Evolutionary conservation across 352 stramenopile species (phyloP).

Genomic region (Chrysophaeum taylorii): DNA sequence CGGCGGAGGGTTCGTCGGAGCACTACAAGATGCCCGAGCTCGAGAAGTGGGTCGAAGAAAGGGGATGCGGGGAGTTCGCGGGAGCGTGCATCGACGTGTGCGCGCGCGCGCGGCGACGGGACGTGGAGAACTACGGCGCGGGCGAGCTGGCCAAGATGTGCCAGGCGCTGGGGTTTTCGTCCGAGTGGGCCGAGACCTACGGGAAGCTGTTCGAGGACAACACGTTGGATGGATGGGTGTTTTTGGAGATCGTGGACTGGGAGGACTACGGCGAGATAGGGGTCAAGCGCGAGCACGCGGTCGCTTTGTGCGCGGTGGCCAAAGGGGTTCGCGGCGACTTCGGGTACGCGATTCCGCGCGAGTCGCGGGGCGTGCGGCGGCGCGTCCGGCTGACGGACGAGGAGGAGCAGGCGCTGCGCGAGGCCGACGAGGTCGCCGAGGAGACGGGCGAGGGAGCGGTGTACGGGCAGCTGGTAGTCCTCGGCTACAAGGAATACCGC

Average conservation of each 20-base stretch:
- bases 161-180: slow-evolving; percentile 7
- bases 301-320: slow-evolving; percentile 4
- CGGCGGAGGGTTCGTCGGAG: too few species aligned
- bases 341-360: neutral
- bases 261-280: slow-evolving; percentile 17
- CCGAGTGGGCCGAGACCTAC: slow-evolving; percentile 9
- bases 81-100: neutral
- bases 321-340: slow-evolving; percentile 9
- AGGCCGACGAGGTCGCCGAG: slow-evolving; percentile 3
- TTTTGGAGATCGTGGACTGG: slow-evolving; percentile 12
- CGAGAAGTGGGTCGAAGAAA: too few species aligned
- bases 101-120: neutral
- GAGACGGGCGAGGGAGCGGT: slow-evolving; percentile 17
- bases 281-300: slow-evolving; percentile 11
- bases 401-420: neutral
- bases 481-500: slow-evolving; percentile 34
- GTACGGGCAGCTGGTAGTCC: slow-evolving; percentile 31
- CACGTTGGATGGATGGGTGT: neutral
- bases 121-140: neutral
- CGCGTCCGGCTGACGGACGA: slow-evolving; percentile 8
- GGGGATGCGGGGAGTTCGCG: neutral
- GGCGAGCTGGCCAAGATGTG: neutral
- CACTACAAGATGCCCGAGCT: too few species aligned
- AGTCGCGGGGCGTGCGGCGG: neutral
- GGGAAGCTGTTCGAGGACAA: neutral